Base-by-base conservation (phyloP, 2,329 filamentous ascomycete species). In the Leptodontidium sp. region DNA sequence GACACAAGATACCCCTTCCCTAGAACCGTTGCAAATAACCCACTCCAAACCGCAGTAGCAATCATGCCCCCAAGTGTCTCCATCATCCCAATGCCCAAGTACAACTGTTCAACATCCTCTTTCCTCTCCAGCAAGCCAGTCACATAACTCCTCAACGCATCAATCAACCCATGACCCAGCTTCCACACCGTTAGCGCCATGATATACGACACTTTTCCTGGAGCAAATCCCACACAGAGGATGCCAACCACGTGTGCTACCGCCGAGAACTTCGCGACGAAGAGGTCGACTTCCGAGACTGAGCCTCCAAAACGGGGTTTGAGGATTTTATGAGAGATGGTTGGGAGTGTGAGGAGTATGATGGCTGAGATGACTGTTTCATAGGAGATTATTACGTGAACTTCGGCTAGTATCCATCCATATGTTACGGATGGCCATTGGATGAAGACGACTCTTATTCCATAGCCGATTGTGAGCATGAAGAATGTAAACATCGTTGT, bases 61-160 rank as follows among this genome's bases (percentile, higher is more conserved):
- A 70, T 11, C 63, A 72, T 72, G 2, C 64, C 69, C 1, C 59
- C 69, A 14, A 71, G 24, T 14, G 66, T 72, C 64, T 70, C 67
- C 52, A 70, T 61, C 62, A 71, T 65, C n/a, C 69, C 69, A 61
- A 72, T 72, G 2, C 69, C 71, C 35, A 72, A n/a, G 55, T 72
- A 72, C 61, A 72, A 49, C 61, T 72, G 61, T 49, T 69, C 65
- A 26, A 72, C 59, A 21, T 66, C 66, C 40, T 67, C 68, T 11
- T 61, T 66, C 14, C 32, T 67, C 15, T 49, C 64, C 29, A 71
- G 32, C 53, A 70, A 32, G 0, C 65, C 69, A 29, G 71, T 72
- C 1, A 65, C 57, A 53, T 64, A 72, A 63, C 71, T 65, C 45
- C 69, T 62, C 59, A 71, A 49, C 4, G 61, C 52, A 67, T 69